These are phyloP conservation scores for Quercus agrifolia DNA, from an alignment of 306 rosid genomes.

Conservation along the genomic window DNA sequence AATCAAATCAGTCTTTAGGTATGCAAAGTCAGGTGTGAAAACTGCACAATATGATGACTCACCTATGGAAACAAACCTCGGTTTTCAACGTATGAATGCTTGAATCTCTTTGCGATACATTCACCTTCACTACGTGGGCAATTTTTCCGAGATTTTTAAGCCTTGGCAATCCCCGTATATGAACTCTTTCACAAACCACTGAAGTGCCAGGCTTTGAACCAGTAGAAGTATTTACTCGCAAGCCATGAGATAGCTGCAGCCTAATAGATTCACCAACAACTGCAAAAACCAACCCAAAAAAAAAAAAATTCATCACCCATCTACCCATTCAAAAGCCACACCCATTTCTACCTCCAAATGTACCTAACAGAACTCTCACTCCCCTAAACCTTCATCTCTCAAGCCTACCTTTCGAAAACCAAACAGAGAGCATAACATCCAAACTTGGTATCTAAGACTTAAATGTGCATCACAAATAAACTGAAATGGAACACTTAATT, in stretches of 20 bases:
- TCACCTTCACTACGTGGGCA: constrained; percentile 63
- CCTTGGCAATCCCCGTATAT: constrained; percentile 61
- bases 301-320: background rate
- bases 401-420: background rate
- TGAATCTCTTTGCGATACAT: constrained; percentile 42
- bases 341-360: background rate
- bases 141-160: constrained; percentile 53
- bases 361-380: background rate
- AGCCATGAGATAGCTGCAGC: constrained; percentile 52
- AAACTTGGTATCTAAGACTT: background rate
- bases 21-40: background rate
- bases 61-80: constrained; percentile 90
- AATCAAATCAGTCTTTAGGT: background rate
- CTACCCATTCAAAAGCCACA: background rate
- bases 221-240: constrained; percentile 57
- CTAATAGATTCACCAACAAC: constrained; percentile 44
- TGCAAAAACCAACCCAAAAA: constrained; percentile 19
- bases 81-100: constrained; percentile 35
- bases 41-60: constrained; percentile 18
- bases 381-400: background rate
- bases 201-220: constrained; percentile 58
- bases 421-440: background rate
- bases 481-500: background rate
- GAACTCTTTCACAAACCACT: constrained; percentile 65
- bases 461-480: background rate